Evolutionary conservation across 495 filamentous ascomycete species (phyloP), one percentile per base, ranked within the genome.

Genomic region (Xylaria cubensis): DNA sequence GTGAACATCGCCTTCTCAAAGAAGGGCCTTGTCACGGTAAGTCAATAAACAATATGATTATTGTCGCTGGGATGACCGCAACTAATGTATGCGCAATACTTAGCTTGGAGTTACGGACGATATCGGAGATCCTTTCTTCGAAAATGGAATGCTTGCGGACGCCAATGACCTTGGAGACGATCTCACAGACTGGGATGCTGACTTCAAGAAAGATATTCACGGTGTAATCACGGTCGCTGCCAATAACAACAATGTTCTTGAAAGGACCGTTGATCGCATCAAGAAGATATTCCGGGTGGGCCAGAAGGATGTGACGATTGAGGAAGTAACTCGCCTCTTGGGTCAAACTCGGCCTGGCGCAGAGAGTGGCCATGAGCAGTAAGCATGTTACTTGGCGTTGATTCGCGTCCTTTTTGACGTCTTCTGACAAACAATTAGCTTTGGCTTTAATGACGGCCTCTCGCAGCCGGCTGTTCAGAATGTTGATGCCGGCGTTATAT

Each of bases 361-460:
- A n/a, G 72, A 79, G 64, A 64, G 72, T 29, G 80, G 80, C 21
- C 80, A 82, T 65, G 80, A 82, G 70, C 80, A 82, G 80, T 82
- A 6, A 72, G 70, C 51, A 29, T 63, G 24, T 13, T 13, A 66
- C 73, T 74, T 77, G 53, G 21, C 19, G 41, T 7, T 58, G 13
- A 50, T n/a, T 53, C 19, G 4, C 17, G 19, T 17, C 13, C n/a
- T 21, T 61, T 39, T 74, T 80, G 62, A 80, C 34, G 46, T 12
- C 10, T 48, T 7, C 39, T 32, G 24, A 17, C 24, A 58, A 26
- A 17, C 24, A 58, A 26, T 13, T 32, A 82, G 81, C 65, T 82
- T 82, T 64, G 81, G 81, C 34, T 82, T 79, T 39, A 53, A 65
- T 8, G 81, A 82, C 58, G 79, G 80, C 39, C 67, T 82, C 36